Evolutionary conservation across 75 land plant species (phyloP), one percentile per base, ranked within the genome.

Genomic region (Gnetum montanum): DNA sequence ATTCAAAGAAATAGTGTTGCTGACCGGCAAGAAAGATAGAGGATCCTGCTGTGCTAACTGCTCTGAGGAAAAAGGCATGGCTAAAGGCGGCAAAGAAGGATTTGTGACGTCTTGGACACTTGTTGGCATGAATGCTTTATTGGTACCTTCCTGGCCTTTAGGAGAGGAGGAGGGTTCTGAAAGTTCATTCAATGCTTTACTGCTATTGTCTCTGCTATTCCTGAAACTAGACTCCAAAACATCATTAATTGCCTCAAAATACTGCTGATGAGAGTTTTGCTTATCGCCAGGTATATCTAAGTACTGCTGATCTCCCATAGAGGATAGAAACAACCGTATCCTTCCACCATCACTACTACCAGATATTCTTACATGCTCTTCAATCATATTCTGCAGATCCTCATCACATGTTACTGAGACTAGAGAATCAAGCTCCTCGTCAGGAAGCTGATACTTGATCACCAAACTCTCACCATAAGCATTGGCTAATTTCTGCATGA

Each of bases 321-420:
- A 49, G 57, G 83, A 87, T 37, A 87, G 52, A 58, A 83, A 87
- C 26, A 87, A 49, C 34, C 84, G 51, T 2, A 83, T 54, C 46
- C 77, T 83, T 13, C 69, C 57, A 7, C 71, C 71, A 5, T 50
- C 28, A 20, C 64, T 63, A 43, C 69, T 54, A 19, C 64, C 71
- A 19, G 48, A 58, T 49, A 86, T 48, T 59, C 73, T 86, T 34
- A 70, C 75, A 60, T 75, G 82, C 71, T 86, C 86, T 3, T 86
- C 90, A 79, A 86, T 72, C 90, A 86, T 85, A 31, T 81, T 81
- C 43, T 85, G 82, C 13, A 86, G 65, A 47, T 86, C 90, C 45
- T 86, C 90, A 0, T 63, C 44, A 47, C 70, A 77, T 10, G 90
- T 69, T 12, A 86, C 80, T 2, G 90, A 82, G 18, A 86, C 76